phyloP scores from a whole-genome alignment of 768 basidiomycete species.

The Astraeus odoratus region DNA sequence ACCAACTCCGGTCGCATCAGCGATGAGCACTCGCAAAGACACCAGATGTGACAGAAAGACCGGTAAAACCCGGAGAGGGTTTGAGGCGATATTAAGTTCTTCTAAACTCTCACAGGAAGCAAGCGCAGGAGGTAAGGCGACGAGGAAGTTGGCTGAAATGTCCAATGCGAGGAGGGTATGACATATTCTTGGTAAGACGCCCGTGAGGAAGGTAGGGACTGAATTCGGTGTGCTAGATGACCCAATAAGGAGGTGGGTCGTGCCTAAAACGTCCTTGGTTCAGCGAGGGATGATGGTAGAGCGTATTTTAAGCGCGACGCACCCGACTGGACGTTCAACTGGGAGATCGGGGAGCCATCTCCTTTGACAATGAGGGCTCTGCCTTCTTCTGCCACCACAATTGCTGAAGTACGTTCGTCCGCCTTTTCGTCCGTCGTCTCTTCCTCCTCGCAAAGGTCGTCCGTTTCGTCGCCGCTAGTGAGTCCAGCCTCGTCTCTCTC shows the following conservation, averaged over 20 bases:
- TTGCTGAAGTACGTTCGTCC: slow-evolving; percentile 70
- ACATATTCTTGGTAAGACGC: slow-evolving; percentile 63
- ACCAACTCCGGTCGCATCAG: slow-evolving; percentile 81
- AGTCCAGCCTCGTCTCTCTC: slow-evolving; percentile 61
- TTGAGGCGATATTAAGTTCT: slow-evolving; percentile 89
- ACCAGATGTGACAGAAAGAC: slow-evolving; percentile 72
- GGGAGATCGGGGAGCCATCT: slow-evolving; percentile 50
- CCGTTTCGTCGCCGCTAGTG: slow-evolving; percentile 48
- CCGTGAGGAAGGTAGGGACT: slow-evolving; percentile 69
- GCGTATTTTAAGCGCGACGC: slow-evolving; percentile 17
- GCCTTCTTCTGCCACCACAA: slow-evolving; percentile 78
- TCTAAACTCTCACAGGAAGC: slow-evolving; percentile 77
- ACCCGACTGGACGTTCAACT: slow-evolving; percentile 72
- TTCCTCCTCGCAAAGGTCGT: slow-evolving; percentile 45
- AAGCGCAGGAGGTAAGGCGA: slow-evolving; percentile 76
- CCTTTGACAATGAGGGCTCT: slow-evolving; percentile 77
- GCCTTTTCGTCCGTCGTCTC: slow-evolving; percentile 44
- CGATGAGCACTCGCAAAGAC: slow-evolving; percentile 81
- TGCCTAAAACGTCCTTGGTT: slow-evolving; percentile 43
- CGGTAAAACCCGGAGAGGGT: slow-evolving; percentile 89
- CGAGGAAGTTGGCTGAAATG: slow-evolving; percentile 83
- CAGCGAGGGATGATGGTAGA: background rate
- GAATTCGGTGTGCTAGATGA: slow-evolving; percentile 70
- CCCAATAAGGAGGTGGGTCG: slow-evolving; percentile 91
- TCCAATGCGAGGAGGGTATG: slow-evolving; percentile 85